Evolutionary conservation across 176 grass and related monocot genomes (phyloP), one percentile per base, ranked within the genome.

Genomic region (Zoysia pacifica): DNA sequence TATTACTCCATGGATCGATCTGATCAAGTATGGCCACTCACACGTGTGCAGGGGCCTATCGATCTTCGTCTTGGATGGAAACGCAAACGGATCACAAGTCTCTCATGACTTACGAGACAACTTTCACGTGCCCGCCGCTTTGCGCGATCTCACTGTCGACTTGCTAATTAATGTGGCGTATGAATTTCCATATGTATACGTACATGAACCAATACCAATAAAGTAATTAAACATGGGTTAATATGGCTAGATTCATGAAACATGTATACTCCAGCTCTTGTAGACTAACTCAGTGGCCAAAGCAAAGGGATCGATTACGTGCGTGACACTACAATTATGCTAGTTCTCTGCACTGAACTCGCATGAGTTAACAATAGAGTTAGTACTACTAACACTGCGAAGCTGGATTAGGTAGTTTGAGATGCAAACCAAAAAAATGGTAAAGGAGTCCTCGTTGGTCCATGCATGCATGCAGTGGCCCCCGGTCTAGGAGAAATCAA

Each of bases 401-500:
- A 78, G 65, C 73, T 78, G 79, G 59, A 62, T 58, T 58, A 61
- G 67, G 67, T 87, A 60, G 73, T 68, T 78, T 77, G 78, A 89
- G 73, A 72, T 77, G 79, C 79, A 82, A 82, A 77, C 73, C 73
- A 72, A 28, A 15, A 36, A 46, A 55, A 76, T 47, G 76, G 13
- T 46, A 43, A 58, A 19, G 44, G 86, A 7, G 18, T 16, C 16
- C 55, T 47, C 48, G 28, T 28, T 0, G 28, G 28, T 28, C 28
- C 63, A 70, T 16, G 69, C 28, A 28, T 28, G 28, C 28, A 28
- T 28, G 28, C 79, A 65, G 69, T 70, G 48, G 85, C 88, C 28
- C 28, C 28, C 28, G 28, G 28, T 28, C 86, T 94, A 8, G 91
- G 91, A 94, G 88, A 94, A 91, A 94, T 94, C 88, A 77, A 85